These are phyloP conservation scores for Moesziomyces sp. DNA, from an alignment of 1,284 basidiomycete species.

Conservation along the genomic window DNA sequence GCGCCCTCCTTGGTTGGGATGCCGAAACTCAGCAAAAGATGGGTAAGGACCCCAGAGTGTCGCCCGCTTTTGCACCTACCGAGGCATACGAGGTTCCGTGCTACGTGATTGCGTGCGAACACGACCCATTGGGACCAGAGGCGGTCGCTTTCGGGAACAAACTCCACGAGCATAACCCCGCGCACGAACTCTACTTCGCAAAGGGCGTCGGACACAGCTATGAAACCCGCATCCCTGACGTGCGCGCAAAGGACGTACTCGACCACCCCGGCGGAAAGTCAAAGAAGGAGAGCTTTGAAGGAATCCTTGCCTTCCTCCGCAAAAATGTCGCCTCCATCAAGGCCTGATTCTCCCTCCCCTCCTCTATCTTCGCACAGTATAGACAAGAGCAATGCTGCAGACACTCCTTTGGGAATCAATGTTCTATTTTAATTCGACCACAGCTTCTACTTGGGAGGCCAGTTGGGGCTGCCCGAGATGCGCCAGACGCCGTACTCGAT, in stretches of 20 bases:
- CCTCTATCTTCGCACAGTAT: not conserved
- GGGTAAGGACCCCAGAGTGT: slow-evolving; percentile 26
- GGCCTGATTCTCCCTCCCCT: not conserved
- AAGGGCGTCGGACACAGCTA: slow-evolving; percentile 36
- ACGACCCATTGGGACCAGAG: slow-evolving; percentile 37
- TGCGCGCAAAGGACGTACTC: slow-evolving; percentile 5
- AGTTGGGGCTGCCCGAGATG: slow-evolving; percentile 33
- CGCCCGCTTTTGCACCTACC: slow-evolving; percentile 13
- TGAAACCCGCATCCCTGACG: slow-evolving; percentile 36
- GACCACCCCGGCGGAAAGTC: slow-evolving; percentile 17
- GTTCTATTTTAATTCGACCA: no score
- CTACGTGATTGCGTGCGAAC: slow-evolving; percentile 41
- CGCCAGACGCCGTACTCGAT: slow-evolving; percentile 56
- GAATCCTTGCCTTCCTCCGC: slow-evolving; percentile 24
- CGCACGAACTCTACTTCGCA: slow-evolving; percentile 29
- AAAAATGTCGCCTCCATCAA: slow-evolving; percentile 10
- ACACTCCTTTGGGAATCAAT: no score
- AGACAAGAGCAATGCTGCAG: not conserved
- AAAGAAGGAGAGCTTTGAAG: slow-evolving; percentile 32
- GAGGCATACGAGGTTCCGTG: slow-evolving; percentile 24
- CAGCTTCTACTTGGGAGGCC: slow-evolving; percentile 23
- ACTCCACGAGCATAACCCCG: slow-evolving; percentile 7
- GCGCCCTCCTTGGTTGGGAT: slow-evolving; percentile 29
- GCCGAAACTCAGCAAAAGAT: slow-evolving; percentile 1
- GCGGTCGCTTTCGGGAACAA: slow-evolving; percentile 14